Percentiles rank a stretch among this genome's conserved stretches.
Conservation (phyloP, 2,329 filamentous ascomycete species). For the Aureobasidium sp. region DNA sequence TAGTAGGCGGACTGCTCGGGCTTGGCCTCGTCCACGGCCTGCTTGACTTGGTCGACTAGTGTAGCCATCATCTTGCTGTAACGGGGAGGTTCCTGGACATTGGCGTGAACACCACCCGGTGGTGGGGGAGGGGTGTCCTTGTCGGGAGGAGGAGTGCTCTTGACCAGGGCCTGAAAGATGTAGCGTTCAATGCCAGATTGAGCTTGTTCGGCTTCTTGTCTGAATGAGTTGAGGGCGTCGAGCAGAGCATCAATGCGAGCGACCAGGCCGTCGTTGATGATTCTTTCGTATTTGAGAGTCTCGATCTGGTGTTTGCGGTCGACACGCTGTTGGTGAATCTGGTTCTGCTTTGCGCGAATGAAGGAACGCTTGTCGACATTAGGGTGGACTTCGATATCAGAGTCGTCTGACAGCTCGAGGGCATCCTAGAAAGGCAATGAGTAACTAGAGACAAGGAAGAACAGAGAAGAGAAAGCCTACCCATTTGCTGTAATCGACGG, state of each 20-base stretch:
- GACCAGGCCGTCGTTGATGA: constrained; percentile 87
- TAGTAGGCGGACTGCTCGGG: constrained; percentile 56
- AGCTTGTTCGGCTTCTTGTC: constrained; percentile 51
- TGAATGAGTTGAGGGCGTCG: constrained; percentile 65
- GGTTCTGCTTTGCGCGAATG: constrained; percentile 94
- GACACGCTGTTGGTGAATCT: constrained; percentile 87
- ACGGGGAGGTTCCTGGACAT: constrained; percentile 67
- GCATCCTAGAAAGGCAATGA: constrained; percentile 53
- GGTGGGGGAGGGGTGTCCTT: constrained; percentile 70
- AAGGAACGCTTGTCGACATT: constrained; percentile 99
- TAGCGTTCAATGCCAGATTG: constrained; percentile 65
- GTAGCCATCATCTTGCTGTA: constrained; percentile 99
- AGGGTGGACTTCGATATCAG: constrained; percentile 94
- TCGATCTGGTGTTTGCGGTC: constrained; percentile 84
- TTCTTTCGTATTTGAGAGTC: constrained; percentile 83
- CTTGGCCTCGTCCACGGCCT: constrained; percentile 67
- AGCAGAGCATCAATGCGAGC: constrained; percentile 76
- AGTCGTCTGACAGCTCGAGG: constrained; percentile 95
- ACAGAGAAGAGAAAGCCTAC: constrained; percentile 35
- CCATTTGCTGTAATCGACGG: constrained; percentile 69
- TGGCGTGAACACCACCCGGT: constrained; percentile 70
- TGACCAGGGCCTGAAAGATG: constrained; percentile 83
- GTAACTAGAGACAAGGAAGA: background rate
- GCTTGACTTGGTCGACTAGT: constrained; percentile 89
- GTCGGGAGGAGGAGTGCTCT: constrained; percentile 62